These are phyloP conservation scores for Coniochaeta hoffmannii DNA, from an alignment of 2,329 filamentous ascomycete species.

Conservation along the genomic window DNA sequence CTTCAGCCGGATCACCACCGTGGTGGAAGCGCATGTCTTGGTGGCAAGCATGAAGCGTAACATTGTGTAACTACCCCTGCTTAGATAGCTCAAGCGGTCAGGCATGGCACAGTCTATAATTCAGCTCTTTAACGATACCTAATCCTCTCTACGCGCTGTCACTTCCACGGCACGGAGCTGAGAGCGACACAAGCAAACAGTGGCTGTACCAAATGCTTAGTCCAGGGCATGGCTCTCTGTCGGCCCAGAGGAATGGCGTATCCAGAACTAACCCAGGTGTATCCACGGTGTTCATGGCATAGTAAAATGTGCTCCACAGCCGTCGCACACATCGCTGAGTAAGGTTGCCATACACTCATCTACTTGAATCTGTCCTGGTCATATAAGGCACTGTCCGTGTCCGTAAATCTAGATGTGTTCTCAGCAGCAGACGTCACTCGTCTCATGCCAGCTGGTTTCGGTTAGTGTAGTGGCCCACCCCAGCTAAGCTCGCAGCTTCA, in stretches of 20 bases:
- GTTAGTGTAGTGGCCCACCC: background rate
- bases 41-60: background rate
- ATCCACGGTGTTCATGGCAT: too few species aligned
- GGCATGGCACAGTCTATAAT: background rate
- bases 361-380: background rate
- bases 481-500: background rate
- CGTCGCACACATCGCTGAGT: background rate
- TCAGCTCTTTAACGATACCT: background rate
- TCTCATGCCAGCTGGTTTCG: background rate
- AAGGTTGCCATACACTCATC: background rate
- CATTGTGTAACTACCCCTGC: background rate
- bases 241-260: too few species aligned
- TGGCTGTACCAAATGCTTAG: too few species aligned
- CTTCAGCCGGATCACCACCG: background rate
- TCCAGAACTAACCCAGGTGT: too few species aligned
- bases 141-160: too few species aligned
- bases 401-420: too few species aligned
- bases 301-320: background rate
- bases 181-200: too few species aligned
- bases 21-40: background rate
- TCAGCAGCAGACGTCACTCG: background rate
- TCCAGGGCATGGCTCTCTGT: too few species aligned
- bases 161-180: too few species aligned
- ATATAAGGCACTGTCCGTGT: too few species aligned
- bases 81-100: background rate